These are phyloP conservation scores for Candida krabiensis DNA, from an alignment of 805 yeast species.

Conservation along the genomic window DNA sequence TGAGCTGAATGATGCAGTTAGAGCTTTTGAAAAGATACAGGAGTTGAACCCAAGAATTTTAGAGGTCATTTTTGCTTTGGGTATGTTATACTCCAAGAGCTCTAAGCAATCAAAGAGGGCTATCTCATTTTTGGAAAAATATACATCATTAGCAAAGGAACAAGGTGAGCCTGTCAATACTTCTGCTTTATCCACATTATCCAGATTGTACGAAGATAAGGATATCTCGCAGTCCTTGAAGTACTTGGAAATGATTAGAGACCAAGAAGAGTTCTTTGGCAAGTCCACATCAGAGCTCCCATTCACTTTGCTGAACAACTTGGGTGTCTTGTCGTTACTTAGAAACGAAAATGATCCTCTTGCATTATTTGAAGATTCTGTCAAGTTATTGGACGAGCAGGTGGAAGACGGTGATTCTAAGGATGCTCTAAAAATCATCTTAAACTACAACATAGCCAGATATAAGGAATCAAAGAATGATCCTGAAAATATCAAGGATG, in stretches of 20 bases:
- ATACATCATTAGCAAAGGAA: constrained; percentile 60
- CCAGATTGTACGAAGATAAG: constrained; percentile 66
- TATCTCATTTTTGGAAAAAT: constrained; percentile 64
- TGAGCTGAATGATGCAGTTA: constrained; percentile 76
- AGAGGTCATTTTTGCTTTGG: constrained; percentile 76
- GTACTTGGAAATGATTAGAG: constrained; percentile 47
- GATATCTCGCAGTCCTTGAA: constrained; percentile 68
- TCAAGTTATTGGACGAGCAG: constrained; percentile 38
- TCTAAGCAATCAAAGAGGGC: constrained; percentile 46
- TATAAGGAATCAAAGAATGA: constrained; percentile 39
- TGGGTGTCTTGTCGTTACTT: constrained; percentile 79
- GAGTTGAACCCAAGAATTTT: constrained; percentile 65
- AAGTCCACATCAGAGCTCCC: constrained; percentile 47
- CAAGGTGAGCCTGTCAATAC: constrained; percentile 56
- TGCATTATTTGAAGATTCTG: constrained; percentile 43
- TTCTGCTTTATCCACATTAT: constrained; percentile 66
- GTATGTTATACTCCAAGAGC: constrained; percentile 64
- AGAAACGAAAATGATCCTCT: constrained; percentile 50
- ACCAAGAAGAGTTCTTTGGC: constrained; percentile 42
- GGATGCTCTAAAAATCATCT: constrained; percentile 40
- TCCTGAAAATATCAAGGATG: constrained; percentile 27
- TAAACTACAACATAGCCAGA: constrained; percentile 77
- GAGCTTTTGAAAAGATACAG: constrained; percentile 76
- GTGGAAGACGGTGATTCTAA: constrained; percentile 18
- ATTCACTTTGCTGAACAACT: constrained; percentile 69